These are phyloP conservation scores for Fagus crenata DNA, from an alignment of 306 rosid genomes.

Conservation along the genomic window DNA sequence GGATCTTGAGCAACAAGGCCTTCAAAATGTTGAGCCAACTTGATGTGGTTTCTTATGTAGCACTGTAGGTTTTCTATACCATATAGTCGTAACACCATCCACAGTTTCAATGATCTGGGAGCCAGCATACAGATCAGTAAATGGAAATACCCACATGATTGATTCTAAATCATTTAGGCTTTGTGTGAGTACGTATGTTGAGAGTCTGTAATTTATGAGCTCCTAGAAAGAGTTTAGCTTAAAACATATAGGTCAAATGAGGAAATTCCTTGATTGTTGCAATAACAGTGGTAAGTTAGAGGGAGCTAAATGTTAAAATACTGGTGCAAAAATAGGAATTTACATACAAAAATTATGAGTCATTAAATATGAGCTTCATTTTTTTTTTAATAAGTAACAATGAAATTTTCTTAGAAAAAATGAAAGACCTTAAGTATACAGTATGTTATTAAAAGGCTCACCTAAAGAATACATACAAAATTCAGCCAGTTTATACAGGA, in stretches of 20 bases:
- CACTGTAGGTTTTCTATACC: constrained; percentile 74
- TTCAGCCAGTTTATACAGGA: no score
- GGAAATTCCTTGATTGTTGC: not conserved
- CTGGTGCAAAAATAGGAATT: not conserved
- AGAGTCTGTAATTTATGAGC: not conserved
- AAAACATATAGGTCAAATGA: not conserved
- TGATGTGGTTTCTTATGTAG: constrained; percentile 72
- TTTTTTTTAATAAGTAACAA: not conserved
- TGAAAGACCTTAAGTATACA: no score
- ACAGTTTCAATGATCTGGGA: constrained; percentile 76
- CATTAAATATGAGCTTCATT: not conserved
- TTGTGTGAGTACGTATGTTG: not conserved
- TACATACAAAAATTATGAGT: not conserved
- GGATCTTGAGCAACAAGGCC: constrained; percentile 63
- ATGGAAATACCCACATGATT: constrained; percentile 9
- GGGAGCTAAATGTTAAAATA: not conserved
- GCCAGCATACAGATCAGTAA: constrained; percentile 18
- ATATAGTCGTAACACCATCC: constrained; percentile 91
- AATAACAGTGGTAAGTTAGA: not conserved
- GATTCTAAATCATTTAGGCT: constrained; percentile 12
- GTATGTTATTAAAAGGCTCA: no score
- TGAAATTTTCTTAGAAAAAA: no score
- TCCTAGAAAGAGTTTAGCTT: constrained; percentile 5
- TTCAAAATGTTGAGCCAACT: constrained; percentile 70
- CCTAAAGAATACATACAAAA: no score